Conservation (phyloP, 2,329 filamentous ascomycete genomes). For the Fonsecaea nubica region DNA sequence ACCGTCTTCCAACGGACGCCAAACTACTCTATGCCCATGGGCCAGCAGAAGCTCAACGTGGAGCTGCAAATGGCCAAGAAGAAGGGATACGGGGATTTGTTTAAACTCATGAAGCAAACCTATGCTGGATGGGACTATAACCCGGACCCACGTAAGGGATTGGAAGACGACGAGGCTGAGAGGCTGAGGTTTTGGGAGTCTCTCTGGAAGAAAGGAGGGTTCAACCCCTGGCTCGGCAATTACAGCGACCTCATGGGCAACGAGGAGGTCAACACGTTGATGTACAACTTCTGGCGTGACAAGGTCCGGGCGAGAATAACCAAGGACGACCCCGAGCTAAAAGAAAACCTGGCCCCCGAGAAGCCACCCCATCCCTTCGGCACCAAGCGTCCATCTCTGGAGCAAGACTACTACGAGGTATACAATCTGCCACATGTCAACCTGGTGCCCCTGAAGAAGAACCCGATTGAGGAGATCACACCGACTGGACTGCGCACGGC, state of each 20-base stretch:
- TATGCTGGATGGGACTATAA: conserved; percentile 58
- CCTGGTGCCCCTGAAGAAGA: conserved; percentile 54
- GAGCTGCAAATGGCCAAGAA: conserved; percentile 26
- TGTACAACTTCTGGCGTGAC: conserved; percentile 63
- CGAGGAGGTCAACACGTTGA: conserved; percentile 57
- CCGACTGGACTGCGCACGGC: conserved; percentile 49
- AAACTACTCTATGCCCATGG: conserved; percentile 70
- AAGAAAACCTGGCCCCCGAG: conserved; percentile 60
- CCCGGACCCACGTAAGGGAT: conserved; percentile 62
- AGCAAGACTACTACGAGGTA: conserved; percentile 59
- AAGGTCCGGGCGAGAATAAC: conserved; percentile 59
- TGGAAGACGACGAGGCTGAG: conserved; percentile 49
- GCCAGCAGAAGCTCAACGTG: conserved; percentile 55
- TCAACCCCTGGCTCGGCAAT: conserved; percentile 60
- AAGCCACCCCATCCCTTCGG: conserved; percentile 63
- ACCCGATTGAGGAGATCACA: conserved; percentile 51
- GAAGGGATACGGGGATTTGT: neutral
- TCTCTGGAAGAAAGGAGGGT: conserved; percentile 62
- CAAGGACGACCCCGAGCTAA: conserved; percentile 52
- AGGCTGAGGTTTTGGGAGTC: conserved; percentile 57
- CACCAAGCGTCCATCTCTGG: conserved; percentile 58
- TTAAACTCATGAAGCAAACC: conserved; percentile 27
- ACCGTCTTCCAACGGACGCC: conserved; percentile 67
- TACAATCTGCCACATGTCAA: conserved; percentile 56
- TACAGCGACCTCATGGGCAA: conserved; percentile 62